Conservation (phyloP, 2,329 filamentous ascomycete genomes). For the Alternaria sp. region DNA sequence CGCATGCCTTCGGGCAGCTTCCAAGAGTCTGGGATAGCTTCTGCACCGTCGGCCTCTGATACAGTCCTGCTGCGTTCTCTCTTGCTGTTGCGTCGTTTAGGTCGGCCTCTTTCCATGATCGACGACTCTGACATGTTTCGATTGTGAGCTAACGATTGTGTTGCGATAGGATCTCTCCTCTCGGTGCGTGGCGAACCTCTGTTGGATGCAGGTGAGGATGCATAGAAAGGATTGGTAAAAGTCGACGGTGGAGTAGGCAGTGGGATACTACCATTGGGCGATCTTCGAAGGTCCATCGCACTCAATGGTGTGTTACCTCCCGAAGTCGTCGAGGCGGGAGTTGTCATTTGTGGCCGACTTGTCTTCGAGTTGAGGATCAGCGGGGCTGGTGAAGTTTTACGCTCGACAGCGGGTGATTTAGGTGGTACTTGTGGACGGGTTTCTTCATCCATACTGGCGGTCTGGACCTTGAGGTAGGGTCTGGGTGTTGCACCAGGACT, state of each 20-base stretch:
- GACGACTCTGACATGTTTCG: conserved; percentile 51
- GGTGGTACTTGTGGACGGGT: conserved; percentile 48
- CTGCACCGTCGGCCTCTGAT: conserved; percentile 44
- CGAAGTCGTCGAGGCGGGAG: conserved; percentile 39
- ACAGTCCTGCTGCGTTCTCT: conserved; percentile 44
- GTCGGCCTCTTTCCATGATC: conserved; percentile 51
- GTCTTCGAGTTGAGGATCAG: conserved; percentile 43
- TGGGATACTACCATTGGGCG: conserved; percentile 40
- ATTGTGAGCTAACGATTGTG: conserved; percentile 34
- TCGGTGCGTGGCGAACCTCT: conserved; percentile 45
- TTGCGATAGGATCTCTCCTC: conserved; percentile 42
- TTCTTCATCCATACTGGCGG: conserved; percentile 28
- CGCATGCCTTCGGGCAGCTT: conserved; percentile 50
- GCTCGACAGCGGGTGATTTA: conserved; percentile 47
- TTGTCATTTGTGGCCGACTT: conserved; percentile 44
- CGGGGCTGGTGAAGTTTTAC: conserved; percentile 47
- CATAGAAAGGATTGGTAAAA: conserved; percentile 43
- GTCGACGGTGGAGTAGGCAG: conserved; percentile 44
- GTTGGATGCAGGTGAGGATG: conserved; percentile 41
- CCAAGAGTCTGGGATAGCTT: conserved; percentile 44
- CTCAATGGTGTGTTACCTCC: conserved; percentile 38
- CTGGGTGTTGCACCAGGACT: conserved; percentile 44
- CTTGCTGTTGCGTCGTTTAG: conserved; percentile 44
- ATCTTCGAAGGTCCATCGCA: conserved; percentile 42
- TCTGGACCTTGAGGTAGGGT: conserved; percentile 47